Conservation (phyloP, 495 filamentous ascomycete species). For the Darksidea phi region DNA sequence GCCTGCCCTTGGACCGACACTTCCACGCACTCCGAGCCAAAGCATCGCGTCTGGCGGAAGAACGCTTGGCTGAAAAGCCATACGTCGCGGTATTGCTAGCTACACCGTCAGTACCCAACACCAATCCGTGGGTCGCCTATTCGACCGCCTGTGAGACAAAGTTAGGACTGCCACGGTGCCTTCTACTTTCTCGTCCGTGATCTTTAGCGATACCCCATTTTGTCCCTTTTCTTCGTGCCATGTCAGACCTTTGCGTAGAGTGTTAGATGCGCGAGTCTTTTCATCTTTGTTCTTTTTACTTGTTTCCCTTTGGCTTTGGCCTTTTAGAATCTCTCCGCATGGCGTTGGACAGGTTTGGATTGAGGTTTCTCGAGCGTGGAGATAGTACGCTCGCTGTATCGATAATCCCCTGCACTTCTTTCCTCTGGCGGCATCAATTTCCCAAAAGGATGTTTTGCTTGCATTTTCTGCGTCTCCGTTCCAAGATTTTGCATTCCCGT, state of each 20-base stretch:
- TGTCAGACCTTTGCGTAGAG: background rate
- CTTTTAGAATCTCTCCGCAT: slow-evolving; percentile 17
- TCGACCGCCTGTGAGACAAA: too few species aligned
- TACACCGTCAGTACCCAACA: too few species aligned
- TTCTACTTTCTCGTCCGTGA: background rate
- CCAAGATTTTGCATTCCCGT: background rate
- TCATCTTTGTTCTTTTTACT: background rate
- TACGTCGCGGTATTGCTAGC: too few species aligned
- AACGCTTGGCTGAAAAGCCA: slow-evolving; percentile 46
- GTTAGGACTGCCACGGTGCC: background rate
- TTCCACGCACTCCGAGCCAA: slow-evolving; percentile 47
- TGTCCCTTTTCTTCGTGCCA: background rate
- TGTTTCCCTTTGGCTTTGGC: slow-evolving; percentile 1
- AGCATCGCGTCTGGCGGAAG: slow-evolving; percentile 55
- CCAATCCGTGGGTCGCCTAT: too few species aligned
- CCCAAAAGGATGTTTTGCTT: slow-evolving; percentile 24
- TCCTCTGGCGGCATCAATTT: slow-evolving; percentile 17
- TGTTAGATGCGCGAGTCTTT: background rate
- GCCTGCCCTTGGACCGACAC: slow-evolving; percentile 25
- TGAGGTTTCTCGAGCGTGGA: slow-evolving; percentile 9
- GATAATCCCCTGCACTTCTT: slow-evolving; percentile 10
- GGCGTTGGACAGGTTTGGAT: slow-evolving; percentile 28
- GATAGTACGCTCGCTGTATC: slow-evolving; percentile 30
- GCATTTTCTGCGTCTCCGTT: slow-evolving; percentile 16
- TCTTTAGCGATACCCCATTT: slow-evolving; percentile 13